Evolutionary conservation across 164 flowering plant species (phyloP), one percentile per base, ranked within the genome.

Genomic region (Piper betle): DNA sequence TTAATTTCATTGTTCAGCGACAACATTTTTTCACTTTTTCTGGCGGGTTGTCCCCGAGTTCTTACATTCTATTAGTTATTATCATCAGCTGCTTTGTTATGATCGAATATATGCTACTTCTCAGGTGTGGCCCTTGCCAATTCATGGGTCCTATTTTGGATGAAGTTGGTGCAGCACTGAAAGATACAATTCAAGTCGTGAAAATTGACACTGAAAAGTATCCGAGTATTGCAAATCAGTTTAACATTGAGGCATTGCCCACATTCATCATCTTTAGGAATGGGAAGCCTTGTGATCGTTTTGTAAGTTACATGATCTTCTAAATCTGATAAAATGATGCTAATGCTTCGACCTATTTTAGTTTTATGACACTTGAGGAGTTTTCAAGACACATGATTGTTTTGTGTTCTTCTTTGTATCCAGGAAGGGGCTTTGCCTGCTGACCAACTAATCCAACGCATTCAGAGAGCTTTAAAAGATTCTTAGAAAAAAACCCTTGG

Each of bases 121-220:
- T 71, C 81, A 92, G 98, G 96, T 92, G 98, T 70, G 98, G 98
- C 61, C 98, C 98, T 59, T 92, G 98, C 80, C 98, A 92, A 64
- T 78, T 71, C 68, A 92, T 92, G 98, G 93, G 60, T 71, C 91
- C 96, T 18, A 63, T 92, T 61, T 90, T 92, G 56, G 67, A 84
- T 56, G 74, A 92, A 73, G 96, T 92, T 10, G 68, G 89, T 68
- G 63, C 64, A 20, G 37, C 70, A 9, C 61, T 89, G 72, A 78
- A 72, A 61, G 98, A 89, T 63, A 78, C 76, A 67, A 80, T 92
- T 71, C 82, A 75, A 63, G 84, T 92, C 66, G 95, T 87, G 70
- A 92, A 92, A 75, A 83, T 92, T 55, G 96, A 92, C 72, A 92
- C 98, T 3, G 96, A 92, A 75, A 88, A 88, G 74, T 86, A 92